Evolutionary conservation across 2,329 filamentous ascomycete genomes (phyloP), one percentile per base, ranked within the genome.

Genomic region (Alternaria rosae): DNA sequence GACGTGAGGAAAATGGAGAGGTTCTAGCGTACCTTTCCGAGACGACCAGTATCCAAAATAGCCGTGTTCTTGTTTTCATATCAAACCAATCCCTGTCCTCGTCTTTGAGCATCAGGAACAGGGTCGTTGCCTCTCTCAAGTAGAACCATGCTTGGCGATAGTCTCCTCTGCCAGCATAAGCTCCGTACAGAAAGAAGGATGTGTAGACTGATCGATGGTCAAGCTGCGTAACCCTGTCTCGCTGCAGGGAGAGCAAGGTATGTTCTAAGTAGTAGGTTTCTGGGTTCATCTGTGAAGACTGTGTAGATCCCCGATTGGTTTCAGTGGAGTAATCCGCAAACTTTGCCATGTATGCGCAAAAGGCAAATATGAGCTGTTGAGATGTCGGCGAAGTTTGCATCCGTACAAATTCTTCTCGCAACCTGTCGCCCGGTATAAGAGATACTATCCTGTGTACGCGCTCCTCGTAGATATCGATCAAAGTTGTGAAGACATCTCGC

Each of bases 131-230:
- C 78, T 95, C 92, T 25, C 91, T 88, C 10, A 94, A 82, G 75
- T 92, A 88, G 73, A 89, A 93, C 91, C 92, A 94, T 1, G 91
- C 91, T 76, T 89, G 89, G 65, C 91, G 88, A 75, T 93, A 90
- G 75, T 89, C 84, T 65, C 93, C 90, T 48, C 92, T 81, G 38
- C 88, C 89, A 63, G 91, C 90, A 75, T 90, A 88, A 60, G 89
- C 90, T 38, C 87, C 90, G 70, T 92, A 93, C 25, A 94, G 77
- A 76, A 94, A 93, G 78, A 92, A 93, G 56, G 90, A 93, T n/a
- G 90, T 92, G 61, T 89, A 87, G 12, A 92, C 73, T 7, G 68
- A 74, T 13, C 66, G 63, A 2, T 67, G 68, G 6, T 63, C 68
- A 7, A 73, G 70, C n/a, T 58, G 67, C 12, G 67, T 69, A 47